Base-by-base conservation (phyloP, 352 stramenopile genomes). In the Blastocystis sp. region DNA sequence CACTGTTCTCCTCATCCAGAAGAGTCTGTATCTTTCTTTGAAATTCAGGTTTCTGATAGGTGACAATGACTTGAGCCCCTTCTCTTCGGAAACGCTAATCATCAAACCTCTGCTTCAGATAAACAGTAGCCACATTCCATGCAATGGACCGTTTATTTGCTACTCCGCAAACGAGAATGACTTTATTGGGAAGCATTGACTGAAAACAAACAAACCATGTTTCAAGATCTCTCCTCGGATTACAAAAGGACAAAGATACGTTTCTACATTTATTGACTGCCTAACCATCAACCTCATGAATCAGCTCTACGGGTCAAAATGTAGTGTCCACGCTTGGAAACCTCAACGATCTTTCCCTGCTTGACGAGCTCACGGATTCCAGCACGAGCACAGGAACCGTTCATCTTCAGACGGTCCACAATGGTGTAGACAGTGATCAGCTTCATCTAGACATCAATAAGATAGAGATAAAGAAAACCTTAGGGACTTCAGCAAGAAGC, bases 381-480 rank as follows among this genome's bases (percentile, higher is more conserved):
- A 80, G 27, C 35, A 86, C 75, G 75, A 57, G 75, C 75, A 42
- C 57, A 71, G 43, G 75, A 86, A 42, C 75, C 75, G 75, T 86
- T 86, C 11, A 86, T 75, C 75, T 86, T 86, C 75, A 86, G 75
- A 86, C 75, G 75, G 71, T 86, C 75, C 32, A 86, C 61, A 69
- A 86, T 75, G 51, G 46, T 69, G 56, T 86, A 86, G 61, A 86
- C 75, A 29, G 75, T 86, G 61, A 86, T 86, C 21, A 86, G 56
- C 61, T 86, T 86, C 75, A 86, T 86, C 75, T 80, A 32, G 3
- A 39, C 24, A 63, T 59, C 24, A 0, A 35, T n/a, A 16, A 37
- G 11, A 9, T 16, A 0, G 46, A 19, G 1, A 11, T 39, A 16
- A 12, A 63, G 11, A 29, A 59, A 49, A 80, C 69, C 69, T 86